These are phyloP conservation scores for Candolleomyces aberdarensis DNA, from an alignment of 768 basidiomycete species.

Conservation along the genomic window DNA sequence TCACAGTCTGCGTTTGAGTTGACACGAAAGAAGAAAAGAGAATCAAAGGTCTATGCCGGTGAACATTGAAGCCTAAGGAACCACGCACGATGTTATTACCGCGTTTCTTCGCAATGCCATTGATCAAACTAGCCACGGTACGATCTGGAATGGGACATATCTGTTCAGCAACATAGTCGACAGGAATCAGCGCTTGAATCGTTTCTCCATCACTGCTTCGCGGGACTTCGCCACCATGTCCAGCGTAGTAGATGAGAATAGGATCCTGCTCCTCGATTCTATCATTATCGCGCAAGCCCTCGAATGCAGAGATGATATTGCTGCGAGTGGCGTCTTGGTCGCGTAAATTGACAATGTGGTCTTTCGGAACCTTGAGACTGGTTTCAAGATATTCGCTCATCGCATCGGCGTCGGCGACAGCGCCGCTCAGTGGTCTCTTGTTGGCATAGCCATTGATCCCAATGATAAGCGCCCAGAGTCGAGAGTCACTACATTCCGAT, in stretches of 20 bases:
- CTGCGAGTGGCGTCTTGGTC: constrained; percentile 33
- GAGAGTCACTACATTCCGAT: too few relatives aligned
- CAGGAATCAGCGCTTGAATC: neutral
- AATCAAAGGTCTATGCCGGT: neutral
- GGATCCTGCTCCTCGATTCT: constrained; percentile 42
- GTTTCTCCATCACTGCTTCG: neutral
- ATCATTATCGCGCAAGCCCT: constrained; percentile 25
- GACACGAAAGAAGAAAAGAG: neutral
- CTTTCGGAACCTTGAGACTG: constrained; percentile 24
- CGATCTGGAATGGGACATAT: constrained; percentile 40
- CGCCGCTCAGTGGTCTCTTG: constrained; percentile 28
- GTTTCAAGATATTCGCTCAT: constrained; percentile 30
- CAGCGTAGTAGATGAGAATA: constrained; percentile 43
- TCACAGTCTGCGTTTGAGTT: constrained; percentile 31
- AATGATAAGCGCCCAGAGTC: constrained; percentile 38
- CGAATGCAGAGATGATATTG: constrained; percentile 30
- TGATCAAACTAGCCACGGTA: constrained; percentile 34
- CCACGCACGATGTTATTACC: constrained; percentile 43
- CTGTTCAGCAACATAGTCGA: constrained; percentile 8
- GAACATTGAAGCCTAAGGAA: neutral
- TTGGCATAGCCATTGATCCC: constrained; percentile 36
- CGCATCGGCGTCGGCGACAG: constrained; percentile 37
- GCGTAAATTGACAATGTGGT: constrained; percentile 34
- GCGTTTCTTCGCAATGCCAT: constrained; percentile 31
- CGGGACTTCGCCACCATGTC: constrained; percentile 30